phyloP scores from a whole-genome alignment of 1,139 yeast genomes.

The Suhomyces kunorum region DNA sequence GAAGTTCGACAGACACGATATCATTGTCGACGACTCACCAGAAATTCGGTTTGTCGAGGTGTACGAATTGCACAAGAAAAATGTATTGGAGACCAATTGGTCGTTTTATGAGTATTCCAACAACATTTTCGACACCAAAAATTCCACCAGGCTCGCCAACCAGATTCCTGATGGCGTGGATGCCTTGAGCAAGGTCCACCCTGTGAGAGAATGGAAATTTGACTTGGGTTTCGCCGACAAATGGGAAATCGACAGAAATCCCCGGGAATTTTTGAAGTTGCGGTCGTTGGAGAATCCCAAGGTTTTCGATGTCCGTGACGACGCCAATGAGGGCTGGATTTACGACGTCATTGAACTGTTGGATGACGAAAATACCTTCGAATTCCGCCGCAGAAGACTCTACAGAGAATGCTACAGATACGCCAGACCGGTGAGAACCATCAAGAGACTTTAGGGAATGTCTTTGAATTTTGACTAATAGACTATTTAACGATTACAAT shows the following conservation, averaged over 20 bases:
- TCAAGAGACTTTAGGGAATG: slow-evolving; percentile 10
- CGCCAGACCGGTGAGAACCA: slow-evolving; percentile 17
- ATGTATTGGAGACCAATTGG: slow-evolving; percentile 62
- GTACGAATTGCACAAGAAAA: slow-evolving; percentile 71
- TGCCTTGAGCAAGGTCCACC: slow-evolving; percentile 53
- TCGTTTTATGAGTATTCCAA: slow-evolving; percentile 37
- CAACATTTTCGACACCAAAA: slow-evolving; percentile 52
- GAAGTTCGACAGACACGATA: slow-evolving; percentile 46
- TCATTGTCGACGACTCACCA: slow-evolving; percentile 69
- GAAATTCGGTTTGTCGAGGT: slow-evolving; percentile 66
- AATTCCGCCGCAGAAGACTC: slow-evolving; percentile 59
- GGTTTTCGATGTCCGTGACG: slow-evolving; percentile 16
- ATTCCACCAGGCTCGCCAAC: slow-evolving; percentile 55
- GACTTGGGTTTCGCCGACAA: slow-evolving; percentile 51
- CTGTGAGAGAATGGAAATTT: slow-evolving; percentile 79
- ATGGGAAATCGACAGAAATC: slow-evolving; percentile 68
- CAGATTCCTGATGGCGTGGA: slow-evolving; percentile 66
- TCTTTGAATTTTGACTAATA: not conserved
- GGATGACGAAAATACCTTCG: slow-evolving; percentile 22
- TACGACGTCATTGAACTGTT: slow-evolving; percentile 35
- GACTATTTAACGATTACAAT: not conserved
- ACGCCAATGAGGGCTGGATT: slow-evolving; percentile 49
- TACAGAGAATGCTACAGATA: slow-evolving; percentile 53
- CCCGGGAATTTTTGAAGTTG: slow-evolving; percentile 53
- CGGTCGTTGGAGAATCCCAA: slow-evolving; percentile 34